Evolutionary conservation across 208 protist genomes (phyloP), one percentile per base, ranked within the genome.

Genomic region (Histomonas meleagridis): DNA sequence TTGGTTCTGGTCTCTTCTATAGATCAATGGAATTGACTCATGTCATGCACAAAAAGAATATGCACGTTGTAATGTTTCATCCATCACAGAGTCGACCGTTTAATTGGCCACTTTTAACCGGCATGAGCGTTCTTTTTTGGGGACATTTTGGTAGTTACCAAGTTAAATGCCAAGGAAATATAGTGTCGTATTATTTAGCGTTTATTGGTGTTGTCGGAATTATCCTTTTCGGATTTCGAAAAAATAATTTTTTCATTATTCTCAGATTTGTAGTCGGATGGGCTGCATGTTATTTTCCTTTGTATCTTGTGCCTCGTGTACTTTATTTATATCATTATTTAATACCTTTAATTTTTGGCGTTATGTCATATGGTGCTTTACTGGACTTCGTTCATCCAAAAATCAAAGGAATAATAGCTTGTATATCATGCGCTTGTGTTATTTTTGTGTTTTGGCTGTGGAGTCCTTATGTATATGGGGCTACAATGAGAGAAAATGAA

Each of bases 31-130:
- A 38, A 38, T 32, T 51, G 1, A 55, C 46, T 5, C 55, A 38
- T 4, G 55, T 43, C 2, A 86, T 46, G 23, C 76, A 86, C 18
- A 26, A 51, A 26, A 46, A 46, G 10, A 86, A 86, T 16, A 86
- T 86, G 76, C 26, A 43, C 32, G 16, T 86, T 2, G 9, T 10
- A 7, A 48, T 1, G 9, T 86, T 86, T 28, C 76, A 86, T 16
- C 26, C 14, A 21, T 86, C 76, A 18, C 76, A 86, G 26, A 86
- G 76, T 55, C 14, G 46, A 38, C 76, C 76, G 9, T 21, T 55
- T 38, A 86, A 86, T 28, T 86, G 76, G 76, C 76, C 76, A 7
- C 32, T 86, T 32, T 40, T 86, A 28, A 86, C 76, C 32, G 76
- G 76, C 51, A 57, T 86, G n/a, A 46, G 35, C 18, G 76, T 86